Conservation (phyloP, 257 asterid genomes). For the Gentiana dahurica region DNA sequence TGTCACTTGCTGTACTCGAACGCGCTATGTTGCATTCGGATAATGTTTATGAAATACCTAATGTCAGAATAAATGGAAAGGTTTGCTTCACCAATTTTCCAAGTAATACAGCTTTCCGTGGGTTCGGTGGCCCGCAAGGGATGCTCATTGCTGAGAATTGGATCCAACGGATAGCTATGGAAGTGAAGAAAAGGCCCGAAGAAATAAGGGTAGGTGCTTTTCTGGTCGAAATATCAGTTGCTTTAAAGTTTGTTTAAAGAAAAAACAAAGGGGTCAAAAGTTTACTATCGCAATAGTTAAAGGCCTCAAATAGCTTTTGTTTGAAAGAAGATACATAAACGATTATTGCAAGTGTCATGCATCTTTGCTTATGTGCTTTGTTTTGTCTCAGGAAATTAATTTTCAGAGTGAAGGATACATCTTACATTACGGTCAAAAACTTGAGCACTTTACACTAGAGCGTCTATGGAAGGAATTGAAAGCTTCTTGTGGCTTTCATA, state of each 20-base stretch:
- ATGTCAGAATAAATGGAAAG: conserved; percentile 62
- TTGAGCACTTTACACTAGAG: conserved; percentile 56
- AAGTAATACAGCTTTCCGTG: conserved; percentile 98
- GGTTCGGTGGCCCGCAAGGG: conserved; percentile 99
- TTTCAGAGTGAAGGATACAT: conserved; percentile 81
- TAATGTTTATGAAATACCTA: conserved; percentile 88
- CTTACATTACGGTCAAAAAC: conserved; percentile 68
- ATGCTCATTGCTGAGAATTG: conserved; percentile 94
- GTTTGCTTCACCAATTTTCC: conserved; percentile 88
- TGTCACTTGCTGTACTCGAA: conserved; percentile 85
- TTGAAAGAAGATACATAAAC: background rate
- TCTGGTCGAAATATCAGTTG: background rate
- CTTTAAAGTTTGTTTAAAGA: background rate
- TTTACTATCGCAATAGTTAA: no score
- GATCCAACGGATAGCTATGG: conserved; percentile 85
- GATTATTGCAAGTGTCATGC: background rate
- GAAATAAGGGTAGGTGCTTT: conserved; percentile 60
- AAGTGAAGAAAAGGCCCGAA: conserved; percentile 72
- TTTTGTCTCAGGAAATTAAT: conserved; percentile 64
- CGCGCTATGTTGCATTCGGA: conserved; percentile 94
- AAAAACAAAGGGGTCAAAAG: no score
- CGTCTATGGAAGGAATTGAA: conserved; percentile 81
- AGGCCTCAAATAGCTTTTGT: no score
- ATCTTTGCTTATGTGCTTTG: conserved; percentile 1
- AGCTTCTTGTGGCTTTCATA: conserved; percentile 38